Evolutionary conservation across 2,329 filamentous ascomycete species (phyloP), one percentile per base, ranked within the genome.

Genomic region (Helotiales sp.): DNA sequence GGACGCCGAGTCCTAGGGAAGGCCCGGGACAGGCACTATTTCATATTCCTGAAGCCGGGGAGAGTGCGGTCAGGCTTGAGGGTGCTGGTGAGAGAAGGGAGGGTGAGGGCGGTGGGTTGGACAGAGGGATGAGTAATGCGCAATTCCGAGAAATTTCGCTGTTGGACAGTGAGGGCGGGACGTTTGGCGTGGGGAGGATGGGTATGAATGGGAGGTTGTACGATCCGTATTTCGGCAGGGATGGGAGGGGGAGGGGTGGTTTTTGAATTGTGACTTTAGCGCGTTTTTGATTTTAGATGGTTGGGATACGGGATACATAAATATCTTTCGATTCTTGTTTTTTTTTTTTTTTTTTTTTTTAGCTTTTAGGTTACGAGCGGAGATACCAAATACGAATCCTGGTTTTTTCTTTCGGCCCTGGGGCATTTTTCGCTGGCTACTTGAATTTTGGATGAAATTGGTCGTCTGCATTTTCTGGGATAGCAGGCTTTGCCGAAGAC

Each of bases 41-140:
- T 2, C 64, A 71, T 65, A 74, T 74, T 20, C 66, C 71, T 32
- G 72, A 74, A 40, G 72, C 72, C 1, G 67, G 66, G 3, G 72
- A 74, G 58, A 71, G 68, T 63, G 63, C 54, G 8, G n/a, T 70
- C 10, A 17, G 63, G n/a, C 54, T 73, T 32, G 64, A 70, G 55
- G 30, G n/a, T 13, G 47, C 11, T 22, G 24, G 47, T 10, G 47
- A 24, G 47, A 20, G n/a, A n/a, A n/a, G n/a, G n/a, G n/a, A n/a
- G 22, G 24, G 47, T 10, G 47, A 24, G 47, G 47, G n/a, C 15
- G 43, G 5, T 43, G 20, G 5, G 8, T 2, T 26, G 17, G 7
- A 15, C 26, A 26, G 15, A 30, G 49, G 50, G n/a, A 65, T 68
- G 37, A 70, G 66, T 37, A 66, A 69, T 66, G 59, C 66, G 32